phyloP scores from a whole-genome alignment of 2,329 filamentous ascomycete genomes.

The Talaromyces sp. region DNA sequence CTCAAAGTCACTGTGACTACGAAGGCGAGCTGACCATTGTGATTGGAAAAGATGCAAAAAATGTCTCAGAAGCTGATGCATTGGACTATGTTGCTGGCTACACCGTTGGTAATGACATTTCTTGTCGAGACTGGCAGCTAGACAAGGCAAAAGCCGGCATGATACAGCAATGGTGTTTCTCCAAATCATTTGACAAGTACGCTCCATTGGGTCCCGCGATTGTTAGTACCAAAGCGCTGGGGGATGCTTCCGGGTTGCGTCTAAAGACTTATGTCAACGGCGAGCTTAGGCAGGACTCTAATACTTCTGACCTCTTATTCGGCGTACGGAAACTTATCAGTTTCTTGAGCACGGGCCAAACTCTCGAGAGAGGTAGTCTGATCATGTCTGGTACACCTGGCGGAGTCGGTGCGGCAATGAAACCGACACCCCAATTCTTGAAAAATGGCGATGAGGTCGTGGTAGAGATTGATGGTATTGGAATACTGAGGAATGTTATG shows the following conservation, averaged over 20 bases:
- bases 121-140: background rate
- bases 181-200: slow-evolving; percentile 3
- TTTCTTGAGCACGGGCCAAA: background rate
- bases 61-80: background rate
- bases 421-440: background rate
- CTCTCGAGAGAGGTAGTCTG: background rate
- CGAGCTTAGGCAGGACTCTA: background rate
- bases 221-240: background rate
- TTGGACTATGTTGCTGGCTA: background rate
- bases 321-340: background rate
- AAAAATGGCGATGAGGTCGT: background rate
- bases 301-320: background rate
- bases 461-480: background rate
- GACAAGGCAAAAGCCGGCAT: background rate
- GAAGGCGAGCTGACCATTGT: background rate
- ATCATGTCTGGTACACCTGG: background rate
- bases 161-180: slow-evolving; percentile 1
- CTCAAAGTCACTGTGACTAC: background rate
- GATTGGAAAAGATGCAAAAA: background rate
- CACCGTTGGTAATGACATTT: background rate
- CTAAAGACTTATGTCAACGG: background rate
- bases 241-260: background rate
- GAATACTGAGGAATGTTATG: background rate
- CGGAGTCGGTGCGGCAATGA: background rate
- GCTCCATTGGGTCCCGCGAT: background rate